Evolutionary conservation across 1,139 yeast species (phyloP), one percentile per base, ranked within the genome.

Genomic region (Candida sp.): DNA sequence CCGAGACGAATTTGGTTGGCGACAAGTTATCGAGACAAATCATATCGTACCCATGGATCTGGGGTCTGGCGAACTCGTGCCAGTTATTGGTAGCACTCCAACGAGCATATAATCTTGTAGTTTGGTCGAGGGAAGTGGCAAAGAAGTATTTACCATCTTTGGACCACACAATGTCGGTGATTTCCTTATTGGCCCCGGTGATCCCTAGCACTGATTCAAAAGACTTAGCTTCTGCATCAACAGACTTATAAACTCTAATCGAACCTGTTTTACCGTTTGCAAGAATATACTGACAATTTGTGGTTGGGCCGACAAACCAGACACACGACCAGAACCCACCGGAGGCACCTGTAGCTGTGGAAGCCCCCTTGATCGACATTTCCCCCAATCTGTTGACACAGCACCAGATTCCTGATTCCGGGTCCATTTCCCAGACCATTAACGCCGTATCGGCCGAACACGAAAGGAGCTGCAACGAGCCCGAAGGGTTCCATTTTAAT

Each of bases 21-120:
- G 78, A 66, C 22, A 93, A 63, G 21, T 84, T 75, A 40, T 82
- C 82, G n/a, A 87, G 71, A 51, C 96, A 83, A 37, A 88, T 77
- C 97, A 95, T 90, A 60, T 95, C 98, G 59, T 89, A 95, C 9
- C 99, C 99, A 62, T 95, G 99, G 50, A 95, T 93, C 61, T 95
- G 99, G 0, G 99, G 99, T 53, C 99, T 77, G 1, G 97, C 89
- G 62, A 93, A 83, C 60, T 95, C 99, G 59, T 84, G 87, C 96
- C 96, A 90, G 1, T 81, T 69, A 45, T 73, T 63, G 5, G 67
- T 60, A 6, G 52, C 52, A 4, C 52, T 54, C 86, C 88, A 84
- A 21, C 79, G 79, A 0, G 96, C 84, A 64, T 76, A 84, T 22
- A 95, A 63, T 57, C 99, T 75, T 0, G 99, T 88, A 0, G 99